Conservation (phyloP, 1,284 basidiomycete species). For the Coniferiporia weirii region DNA sequence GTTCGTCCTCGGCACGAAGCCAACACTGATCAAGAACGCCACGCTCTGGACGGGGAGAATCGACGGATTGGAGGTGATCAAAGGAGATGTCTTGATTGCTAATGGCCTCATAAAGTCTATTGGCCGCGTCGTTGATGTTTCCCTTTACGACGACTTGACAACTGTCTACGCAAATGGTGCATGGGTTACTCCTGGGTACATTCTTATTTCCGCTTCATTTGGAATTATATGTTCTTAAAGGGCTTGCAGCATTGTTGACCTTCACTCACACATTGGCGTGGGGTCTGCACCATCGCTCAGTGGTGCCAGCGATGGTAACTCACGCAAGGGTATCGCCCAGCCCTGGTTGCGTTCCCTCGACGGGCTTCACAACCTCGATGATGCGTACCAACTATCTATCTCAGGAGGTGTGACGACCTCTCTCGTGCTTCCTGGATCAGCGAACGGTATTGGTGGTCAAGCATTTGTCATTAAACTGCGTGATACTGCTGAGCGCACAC, state of each 20-base stretch:
- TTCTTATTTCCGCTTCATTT: neutral
- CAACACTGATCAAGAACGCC: constrained; percentile 72
- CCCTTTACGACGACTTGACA: constrained; percentile 20
- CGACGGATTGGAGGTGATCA: constrained; percentile 58
- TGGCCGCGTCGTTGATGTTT: constrained; percentile 36
- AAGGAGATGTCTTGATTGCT: constrained; percentile 53
- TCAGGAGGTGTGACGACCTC: constrained; percentile 44
- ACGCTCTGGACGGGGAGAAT: constrained; percentile 75
- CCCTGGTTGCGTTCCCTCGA: constrained; percentile 50
- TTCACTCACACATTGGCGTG: constrained; percentile 62
- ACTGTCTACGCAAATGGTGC: constrained; percentile 30
- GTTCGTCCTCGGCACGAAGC: constrained; percentile 59
- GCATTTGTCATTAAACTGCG: constrained; percentile 67
- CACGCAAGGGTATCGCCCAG: constrained; percentile 36
- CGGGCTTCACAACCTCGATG: constrained; percentile 42
- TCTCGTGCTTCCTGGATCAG: constrained; percentile 43
- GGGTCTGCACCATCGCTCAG: constrained; percentile 33
- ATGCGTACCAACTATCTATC: constrained; percentile 31
- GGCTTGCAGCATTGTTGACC: constrained; percentile 43
- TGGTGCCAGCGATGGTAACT: constrained; percentile 38
- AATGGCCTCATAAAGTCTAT: constrained; percentile 53
- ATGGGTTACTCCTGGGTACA: constrained; percentile 37
- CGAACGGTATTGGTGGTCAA: constrained; percentile 54
- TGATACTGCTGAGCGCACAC: constrained; percentile 48
- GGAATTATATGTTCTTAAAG: neutral